Base-by-base conservation (phyloP, 768 basidiomycete species). In the Neoboletus magnificus region DNA sequence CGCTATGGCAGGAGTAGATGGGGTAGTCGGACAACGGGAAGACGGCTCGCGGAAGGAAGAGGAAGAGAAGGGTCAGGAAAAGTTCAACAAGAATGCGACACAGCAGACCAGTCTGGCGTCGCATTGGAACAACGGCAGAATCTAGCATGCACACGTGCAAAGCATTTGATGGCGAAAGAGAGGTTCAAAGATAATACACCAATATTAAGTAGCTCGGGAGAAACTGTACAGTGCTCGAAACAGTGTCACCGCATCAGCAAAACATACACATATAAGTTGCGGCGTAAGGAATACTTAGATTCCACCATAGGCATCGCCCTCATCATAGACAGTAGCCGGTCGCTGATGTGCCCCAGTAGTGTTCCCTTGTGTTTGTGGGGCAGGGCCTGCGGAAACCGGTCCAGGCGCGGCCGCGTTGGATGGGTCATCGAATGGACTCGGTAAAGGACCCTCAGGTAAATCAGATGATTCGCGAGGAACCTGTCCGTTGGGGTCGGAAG, bases 301-400 rank as follows among this genome's bases (percentile, higher is more conserved):
- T 30, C 86, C 87, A 25, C 79, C 84, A 60, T 89, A 89, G 44
- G 83, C 85, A 59, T 89, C 87, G 29, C 82, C 82, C 33, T 80
- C 79, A 59, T 84, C 78, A 60, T 87, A 89, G 51, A 77, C 36
- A 42, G 76, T 78, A 55, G 73, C 68, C 13, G 81, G 81, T 48
- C 82, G 73, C 65, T 73, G 73, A 44, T 70, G 65, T 30, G 50
- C 48, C 2, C 48, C 48, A 42, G 57, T 30, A 50, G 52, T 20
- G 44, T 57, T 58, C 23, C 36, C 52, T 41, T 53, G 49, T 32
- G 46, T 45, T 50, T 55, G 56, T 44, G 58, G 50, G 47, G 62
- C 35, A 39, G 55, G 27, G 30, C 57, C 40, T 42, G 59, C 56
- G 22, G 59, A 36, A 25, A n/a, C 36, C 11, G 57, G 39, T n/a